Evolutionary conservation across 208 protist genomes (phyloP).

Genomic region (Acanthamoeba polyphaga): DNA sequence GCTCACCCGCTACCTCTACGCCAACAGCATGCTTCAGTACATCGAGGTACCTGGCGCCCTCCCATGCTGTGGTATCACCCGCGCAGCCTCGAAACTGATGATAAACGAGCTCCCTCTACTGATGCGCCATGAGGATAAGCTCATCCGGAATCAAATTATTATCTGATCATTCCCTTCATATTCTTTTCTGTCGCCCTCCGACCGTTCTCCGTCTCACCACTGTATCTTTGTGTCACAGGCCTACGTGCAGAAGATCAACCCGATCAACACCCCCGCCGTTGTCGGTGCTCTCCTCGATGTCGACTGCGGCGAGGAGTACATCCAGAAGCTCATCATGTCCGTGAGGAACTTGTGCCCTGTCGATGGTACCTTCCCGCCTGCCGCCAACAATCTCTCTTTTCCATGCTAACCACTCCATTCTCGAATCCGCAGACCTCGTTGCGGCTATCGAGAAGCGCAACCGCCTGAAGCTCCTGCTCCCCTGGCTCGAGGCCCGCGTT

Average conservation of each 20-base stretch:
- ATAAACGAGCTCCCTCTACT: constrained; percentile 71
- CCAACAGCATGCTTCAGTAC: constrained; percentile 96
- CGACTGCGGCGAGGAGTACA: constrained; percentile 97
- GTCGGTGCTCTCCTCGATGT: constrained; percentile 99
- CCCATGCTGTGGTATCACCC: background rate
- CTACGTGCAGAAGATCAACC: constrained; percentile 96
- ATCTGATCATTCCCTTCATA: constrained; percentile 5
- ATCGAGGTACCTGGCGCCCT: constrained; percentile 92
- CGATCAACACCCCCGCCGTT: constrained; percentile 97
- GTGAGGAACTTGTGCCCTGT: constrained; percentile 97
- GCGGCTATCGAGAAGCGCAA: constrained; percentile 93
- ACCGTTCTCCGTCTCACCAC: background rate
- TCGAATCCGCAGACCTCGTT: constrained; percentile 87
- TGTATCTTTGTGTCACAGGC: background rate
- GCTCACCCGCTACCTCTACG: constrained; percentile 98
- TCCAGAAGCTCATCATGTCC: constrained; percentile 95
- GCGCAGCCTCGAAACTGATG: background rate
- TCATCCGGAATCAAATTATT: constrained; percentile 64
- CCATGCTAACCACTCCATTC: background rate
- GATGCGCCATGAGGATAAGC: constrained; percentile 72
- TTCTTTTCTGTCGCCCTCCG: background rate
- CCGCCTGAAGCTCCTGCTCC: constrained; percentile 97
- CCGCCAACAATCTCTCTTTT: background rate
- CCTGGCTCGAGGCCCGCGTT: constrained; percentile 98
- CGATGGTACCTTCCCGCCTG: constrained; percentile 83